phyloP scores from a whole-genome alignment of 108 stramenopile genomes.

The Cyclotella kingstonii region DNA sequence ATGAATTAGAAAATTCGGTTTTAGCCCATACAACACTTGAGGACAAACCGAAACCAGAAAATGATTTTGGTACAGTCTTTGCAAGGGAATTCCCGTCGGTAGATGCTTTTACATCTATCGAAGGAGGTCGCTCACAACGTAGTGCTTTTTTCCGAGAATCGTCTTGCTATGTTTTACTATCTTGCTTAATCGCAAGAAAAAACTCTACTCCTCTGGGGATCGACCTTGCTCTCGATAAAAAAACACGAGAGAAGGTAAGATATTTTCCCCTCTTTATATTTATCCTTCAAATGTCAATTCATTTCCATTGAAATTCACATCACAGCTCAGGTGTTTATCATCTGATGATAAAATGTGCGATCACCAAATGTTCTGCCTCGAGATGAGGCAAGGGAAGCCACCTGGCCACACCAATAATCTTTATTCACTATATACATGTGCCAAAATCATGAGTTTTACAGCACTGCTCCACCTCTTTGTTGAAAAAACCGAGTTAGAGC shows the following conservation, averaged over 20 bases:
- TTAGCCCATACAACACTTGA: neutral
- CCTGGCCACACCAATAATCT: constrained; percentile 21
- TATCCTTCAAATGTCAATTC: constrained; percentile 2
- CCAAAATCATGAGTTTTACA: constrained; percentile 23
- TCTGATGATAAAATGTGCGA: constrained; percentile 20
- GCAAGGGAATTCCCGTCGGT: constrained; percentile 8
- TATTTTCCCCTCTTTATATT: constrained; percentile 1
- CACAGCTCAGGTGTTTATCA: constrained; percentile 21
- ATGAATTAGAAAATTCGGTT: neutral
- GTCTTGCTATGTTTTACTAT: constrained; percentile 10
- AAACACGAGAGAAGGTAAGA: constrained; percentile 7
- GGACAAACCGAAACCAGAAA: neutral
- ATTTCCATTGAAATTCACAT: neutral
- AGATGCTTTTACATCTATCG: neutral
- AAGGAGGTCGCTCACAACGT: neutral
- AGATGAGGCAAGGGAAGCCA: constrained; percentile 11
- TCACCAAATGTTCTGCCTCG: constrained; percentile 15
- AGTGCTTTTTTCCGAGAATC: constrained; percentile 11
- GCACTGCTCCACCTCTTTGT: constrained; percentile 26
- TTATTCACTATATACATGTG: constrained; percentile 17
- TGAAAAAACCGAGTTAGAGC: neutral
- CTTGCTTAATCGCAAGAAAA: constrained; percentile 6
- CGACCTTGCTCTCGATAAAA: constrained; percentile 5
- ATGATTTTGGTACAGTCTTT: constrained; percentile 11
- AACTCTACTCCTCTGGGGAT: neutral